Evolutionary conservation across 805 yeast species (phyloP).

Genomic region (Metschnikowia similis): DNA sequence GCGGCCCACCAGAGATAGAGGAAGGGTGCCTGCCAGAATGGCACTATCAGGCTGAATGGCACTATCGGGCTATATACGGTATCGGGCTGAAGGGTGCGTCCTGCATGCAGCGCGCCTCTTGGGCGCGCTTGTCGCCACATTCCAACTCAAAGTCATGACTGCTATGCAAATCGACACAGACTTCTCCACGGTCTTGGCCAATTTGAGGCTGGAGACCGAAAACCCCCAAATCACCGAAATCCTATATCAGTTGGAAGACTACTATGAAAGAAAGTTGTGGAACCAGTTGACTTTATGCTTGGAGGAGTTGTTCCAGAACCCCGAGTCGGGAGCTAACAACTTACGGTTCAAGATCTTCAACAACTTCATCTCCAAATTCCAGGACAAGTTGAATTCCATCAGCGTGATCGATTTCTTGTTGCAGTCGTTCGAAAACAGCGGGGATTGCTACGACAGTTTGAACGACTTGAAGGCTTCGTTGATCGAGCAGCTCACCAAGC

Average conservation of each 20-base stretch:
- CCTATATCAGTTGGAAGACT: constrained; percentile 72
- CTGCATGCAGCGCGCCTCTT: neutral
- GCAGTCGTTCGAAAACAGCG: constrained; percentile 34
- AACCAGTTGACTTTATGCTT: constrained; percentile 80
- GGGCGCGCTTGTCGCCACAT: neutral
- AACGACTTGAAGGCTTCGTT: constrained; percentile 29
- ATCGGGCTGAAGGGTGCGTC: too few species aligned
- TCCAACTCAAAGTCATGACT: constrained; percentile 9
- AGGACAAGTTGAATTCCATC: constrained; percentile 70
- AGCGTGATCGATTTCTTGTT: constrained; percentile 74
- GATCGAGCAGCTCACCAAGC: constrained; percentile 23
- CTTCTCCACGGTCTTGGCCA: constrained; percentile 46
- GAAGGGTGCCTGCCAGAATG: neutral
- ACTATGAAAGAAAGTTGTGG: constrained; percentile 88
- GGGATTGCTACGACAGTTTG: constrained; percentile 34
- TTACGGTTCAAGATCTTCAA: constrained; percentile 66
- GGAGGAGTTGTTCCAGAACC: constrained; percentile 54
- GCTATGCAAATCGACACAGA: constrained; percentile 41
- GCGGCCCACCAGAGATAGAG: too few species aligned
- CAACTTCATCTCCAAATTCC: constrained; percentile 63
- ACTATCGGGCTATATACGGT: too few species aligned
- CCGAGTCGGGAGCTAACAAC: constrained; percentile 39
- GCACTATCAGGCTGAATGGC: too few species aligned
- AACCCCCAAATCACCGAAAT: constrained; percentile 53
- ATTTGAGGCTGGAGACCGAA: constrained; percentile 64